Evolutionary conservation across 2,329 filamentous ascomycete genomes (phyloP).

Genomic region (Aspergillus spinulosporus): DNA sequence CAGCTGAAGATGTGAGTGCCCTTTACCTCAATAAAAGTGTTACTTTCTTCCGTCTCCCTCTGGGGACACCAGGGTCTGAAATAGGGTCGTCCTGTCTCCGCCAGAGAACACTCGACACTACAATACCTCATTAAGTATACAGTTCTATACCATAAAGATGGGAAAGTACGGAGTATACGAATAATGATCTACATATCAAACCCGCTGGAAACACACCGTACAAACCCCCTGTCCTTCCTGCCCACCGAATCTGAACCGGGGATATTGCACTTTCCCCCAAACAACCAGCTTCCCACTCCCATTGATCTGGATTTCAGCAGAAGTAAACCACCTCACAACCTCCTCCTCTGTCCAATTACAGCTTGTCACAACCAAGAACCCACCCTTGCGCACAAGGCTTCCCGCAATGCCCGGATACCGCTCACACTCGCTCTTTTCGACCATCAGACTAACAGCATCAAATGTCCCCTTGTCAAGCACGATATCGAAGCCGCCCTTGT

Average conservation of each 20-base stretch:
- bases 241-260: conserved; percentile 84
- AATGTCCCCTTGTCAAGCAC: conserved; percentile 98
- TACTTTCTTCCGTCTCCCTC: no score
- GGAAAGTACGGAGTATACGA: no score
- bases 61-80: no score
- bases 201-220: conserved; percentile 74
- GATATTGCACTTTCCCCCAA: conserved; percentile 73
- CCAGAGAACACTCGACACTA: no score
- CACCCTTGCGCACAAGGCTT: conserved; percentile 67
- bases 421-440: conserved; percentile 64
- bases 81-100: no score
- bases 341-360: conserved; percentile 98
- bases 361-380: conserved; percentile 82
- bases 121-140: no score
- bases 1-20: no score
- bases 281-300: conserved; percentile 55
- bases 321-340: conserved; percentile 74
- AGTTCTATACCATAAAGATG: no score
- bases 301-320: conserved; percentile 30
- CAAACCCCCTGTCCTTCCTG: conserved; percentile 85
- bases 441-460: conserved; percentile 79
- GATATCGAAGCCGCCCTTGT: conserved; percentile 71
- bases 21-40: no score
- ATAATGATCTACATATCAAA: conserved; percentile 5
- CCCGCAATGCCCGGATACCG: conserved; percentile 70